These are phyloP conservation scores for Cutaneotrichosporon cutaneum DNA, from an alignment of 1,284 basidiomycete species.

Conservation along the genomic window DNA sequence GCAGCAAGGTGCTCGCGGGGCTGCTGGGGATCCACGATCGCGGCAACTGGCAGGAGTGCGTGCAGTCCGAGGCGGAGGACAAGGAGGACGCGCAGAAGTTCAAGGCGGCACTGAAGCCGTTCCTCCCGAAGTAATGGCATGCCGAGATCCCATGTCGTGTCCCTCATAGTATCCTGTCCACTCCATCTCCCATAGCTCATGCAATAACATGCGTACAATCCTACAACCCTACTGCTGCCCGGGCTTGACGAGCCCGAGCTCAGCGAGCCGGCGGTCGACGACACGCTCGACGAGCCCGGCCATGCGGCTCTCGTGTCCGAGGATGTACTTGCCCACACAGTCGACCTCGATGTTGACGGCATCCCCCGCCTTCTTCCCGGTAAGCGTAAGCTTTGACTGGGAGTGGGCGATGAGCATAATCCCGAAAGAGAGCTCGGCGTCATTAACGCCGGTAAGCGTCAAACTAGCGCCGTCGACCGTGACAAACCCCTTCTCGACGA, in stretches of 20 bases:
- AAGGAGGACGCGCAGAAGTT: slow-evolving; percentile 74
- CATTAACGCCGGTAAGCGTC: slow-evolving; percentile 82
- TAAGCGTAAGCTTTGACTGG: slow-evolving; percentile 81
- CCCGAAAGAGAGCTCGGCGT: slow-evolving; percentile 66
- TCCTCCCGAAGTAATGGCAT: slow-evolving; percentile 50
- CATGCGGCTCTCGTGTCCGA: slow-evolving; percentile 64
- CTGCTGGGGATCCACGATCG: slow-evolving; percentile 72
- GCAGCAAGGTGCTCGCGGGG: slow-evolving; percentile 72
- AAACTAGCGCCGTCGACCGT: slow-evolving; percentile 93
- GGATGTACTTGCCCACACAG: slow-evolving; percentile 59
- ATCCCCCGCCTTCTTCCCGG: slow-evolving; percentile 69
- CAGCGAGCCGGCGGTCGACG: slow-evolving; percentile 56
- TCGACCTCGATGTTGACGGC: slow-evolving; percentile 86
- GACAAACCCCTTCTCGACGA: slow-evolving; percentile 96
- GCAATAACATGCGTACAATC: slow-evolving; percentile 14
- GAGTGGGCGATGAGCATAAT: slow-evolving; percentile 97
- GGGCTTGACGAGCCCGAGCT: slow-evolving; percentile 20
- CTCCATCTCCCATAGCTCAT: neutral
- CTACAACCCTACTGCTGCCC: slow-evolving; percentile 10
- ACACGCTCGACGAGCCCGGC: slow-evolving; percentile 66
- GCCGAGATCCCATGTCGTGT: too few relatives aligned
- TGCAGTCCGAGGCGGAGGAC: slow-evolving; percentile 75
- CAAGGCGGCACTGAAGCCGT: slow-evolving; percentile 73
- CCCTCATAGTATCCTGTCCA: neutral
- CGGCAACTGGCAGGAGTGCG: slow-evolving; percentile 85